Evolutionary conservation across 1,284 basidiomycete genomes (phyloP), one percentile per base, ranked within the genome.

Genomic region (Tausonia pullulans): DNA sequence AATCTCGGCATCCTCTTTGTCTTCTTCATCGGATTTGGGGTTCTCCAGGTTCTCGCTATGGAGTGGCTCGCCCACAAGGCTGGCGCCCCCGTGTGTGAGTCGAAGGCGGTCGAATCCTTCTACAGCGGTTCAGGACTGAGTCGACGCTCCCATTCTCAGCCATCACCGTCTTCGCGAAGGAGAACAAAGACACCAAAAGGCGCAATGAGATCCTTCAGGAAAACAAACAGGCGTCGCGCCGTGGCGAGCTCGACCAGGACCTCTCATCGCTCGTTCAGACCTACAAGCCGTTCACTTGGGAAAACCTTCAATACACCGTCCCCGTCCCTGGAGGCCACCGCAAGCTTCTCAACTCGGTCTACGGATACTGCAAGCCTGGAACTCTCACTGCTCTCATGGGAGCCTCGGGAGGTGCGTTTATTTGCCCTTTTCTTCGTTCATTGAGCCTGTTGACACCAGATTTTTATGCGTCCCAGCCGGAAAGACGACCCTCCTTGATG

Each of bases 91-190:
- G 27, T 27, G 27, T 27, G 27, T 27, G 27, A 27, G 27, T 27
- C 27, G 27, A 27, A 27, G 27, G 16, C 68, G 49, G 64, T 64
- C 59, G 64, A 65, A 50, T 10, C n/a, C n/a, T 10, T 50, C 49
- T 10, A 10, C 2, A 10, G n/a, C 10, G 10, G 10, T 10, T 50
- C 49, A n/a, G 49, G 49, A 10, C n/a, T n/a, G 49, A 52, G 7
- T 16, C 16, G 51, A 52, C 51, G 2, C 51, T 16, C n/a, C 51
- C n/a, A 16, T 16, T 16, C 11, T 11, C 51, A 52, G 79, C 82
- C 2, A 75, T 85, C 68, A 79, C 81, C 67, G 81, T 90, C 43
- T 90, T 82, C 71, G 83, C 84, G n/a, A 85, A 84, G 70, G 87
- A 90, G 71, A 79, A 82, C 69, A 77, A 78, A 3, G 87, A 90